Conservation (phyloP, 2,329 filamentous ascomycete genomes). For the Helotiales sp. region DNA sequence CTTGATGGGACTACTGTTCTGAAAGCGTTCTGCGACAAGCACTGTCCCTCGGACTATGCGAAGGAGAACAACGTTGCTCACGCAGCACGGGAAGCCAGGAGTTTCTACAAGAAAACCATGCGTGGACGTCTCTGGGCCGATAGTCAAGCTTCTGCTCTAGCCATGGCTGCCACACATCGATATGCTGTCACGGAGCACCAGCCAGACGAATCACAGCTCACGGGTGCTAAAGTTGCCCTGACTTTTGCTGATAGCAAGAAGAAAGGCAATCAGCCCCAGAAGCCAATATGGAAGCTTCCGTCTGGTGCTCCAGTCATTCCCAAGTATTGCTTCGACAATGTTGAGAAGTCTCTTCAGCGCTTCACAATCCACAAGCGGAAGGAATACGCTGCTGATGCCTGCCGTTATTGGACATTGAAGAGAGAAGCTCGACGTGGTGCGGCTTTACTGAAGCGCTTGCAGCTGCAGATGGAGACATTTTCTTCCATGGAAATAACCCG, state of each 20-base stretch:
- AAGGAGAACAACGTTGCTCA: constrained; percentile 80
- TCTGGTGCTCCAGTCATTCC: constrained; percentile 95
- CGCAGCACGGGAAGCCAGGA: constrained; percentile 80
- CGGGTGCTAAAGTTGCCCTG: constrained; percentile 77
- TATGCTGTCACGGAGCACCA: constrained; percentile 66
- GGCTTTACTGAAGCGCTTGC: constrained; percentile 86
- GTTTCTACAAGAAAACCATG: constrained; percentile 89
- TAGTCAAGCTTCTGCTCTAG: constrained; percentile 79
- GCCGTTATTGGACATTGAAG: constrained; percentile 97
- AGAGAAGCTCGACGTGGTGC: constrained; percentile 89
- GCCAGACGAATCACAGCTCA: constrained; percentile 79
- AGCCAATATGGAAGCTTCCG: constrained; percentile 84
- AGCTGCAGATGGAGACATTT: constrained; percentile 94
- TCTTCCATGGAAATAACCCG: constrained; percentile 96
- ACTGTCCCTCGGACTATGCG: constrained; percentile 86
- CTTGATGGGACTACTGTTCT: constrained; percentile 78
- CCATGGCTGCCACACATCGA: constrained; percentile 72
- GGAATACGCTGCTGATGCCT: constrained; percentile 89
- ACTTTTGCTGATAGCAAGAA: constrained; percentile 73
- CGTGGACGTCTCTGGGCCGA: constrained; percentile 89
- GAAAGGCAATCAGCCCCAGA: constrained; percentile 65
- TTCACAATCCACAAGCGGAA: constrained; percentile 87
- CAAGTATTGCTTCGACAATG: constrained; percentile 79
- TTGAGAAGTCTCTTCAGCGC: constrained; percentile 78
- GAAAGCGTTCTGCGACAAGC: constrained; percentile 95